These are phyloP conservation scores for Bryoglossum gracile DNA, from an alignment of 495 filamentous ascomycete species.

Conservation along the genomic window DNA sequence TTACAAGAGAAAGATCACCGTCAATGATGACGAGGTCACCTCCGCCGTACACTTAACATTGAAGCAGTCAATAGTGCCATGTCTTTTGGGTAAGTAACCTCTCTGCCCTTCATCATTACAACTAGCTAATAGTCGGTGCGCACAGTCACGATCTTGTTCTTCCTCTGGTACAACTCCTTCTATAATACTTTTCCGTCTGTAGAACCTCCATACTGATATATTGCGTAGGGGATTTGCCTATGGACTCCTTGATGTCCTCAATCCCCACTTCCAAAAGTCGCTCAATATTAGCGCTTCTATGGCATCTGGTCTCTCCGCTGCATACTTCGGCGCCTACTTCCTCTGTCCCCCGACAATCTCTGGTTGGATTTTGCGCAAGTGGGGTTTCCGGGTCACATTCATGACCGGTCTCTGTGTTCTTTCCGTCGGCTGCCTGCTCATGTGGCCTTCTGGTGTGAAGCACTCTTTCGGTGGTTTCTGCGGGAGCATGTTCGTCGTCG, in stretches of 20 bases:
- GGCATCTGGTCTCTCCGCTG: slow-evolving; percentile 33
- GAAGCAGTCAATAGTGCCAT: slow-evolving; percentile 17
- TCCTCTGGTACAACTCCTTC: too few species aligned
- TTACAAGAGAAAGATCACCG: slow-evolving; percentile 15
- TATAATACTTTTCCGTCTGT: too few species aligned
- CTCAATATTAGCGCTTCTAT: slow-evolving; percentile 33
- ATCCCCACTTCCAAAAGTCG: slow-evolving; percentile 45
- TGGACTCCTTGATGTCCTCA: slow-evolving; percentile 72
- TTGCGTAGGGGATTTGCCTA: slow-evolving; percentile 87
- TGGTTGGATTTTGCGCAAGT: slow-evolving; percentile 32
- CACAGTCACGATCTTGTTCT: too few species aligned
- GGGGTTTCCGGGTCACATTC: slow-evolving; percentile 41
- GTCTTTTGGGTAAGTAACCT: slow-evolving; percentile 16
- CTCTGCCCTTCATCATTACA: too few species aligned
- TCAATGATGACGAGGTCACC: slow-evolving; percentile 17
- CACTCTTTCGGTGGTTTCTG: slow-evolving; percentile 60
- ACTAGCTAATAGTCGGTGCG: too few species aligned
- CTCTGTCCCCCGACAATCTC: slow-evolving; percentile 53
- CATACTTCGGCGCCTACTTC: slow-evolving; percentile 44
- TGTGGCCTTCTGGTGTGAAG: slow-evolving; percentile 18
- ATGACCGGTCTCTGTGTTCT: slow-evolving; percentile 21
- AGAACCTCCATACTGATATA: too few species aligned
- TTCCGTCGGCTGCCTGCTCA: slow-evolving; percentile 16
- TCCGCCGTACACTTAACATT: slow-evolving; percentile 19
- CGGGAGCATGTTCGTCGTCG: slow-evolving; percentile 55